Evolutionary conservation across 1,284 basidiomycete species (phyloP), one percentile per base, ranked within the genome.

Genomic region (Cryptococcus sp.): DNA sequence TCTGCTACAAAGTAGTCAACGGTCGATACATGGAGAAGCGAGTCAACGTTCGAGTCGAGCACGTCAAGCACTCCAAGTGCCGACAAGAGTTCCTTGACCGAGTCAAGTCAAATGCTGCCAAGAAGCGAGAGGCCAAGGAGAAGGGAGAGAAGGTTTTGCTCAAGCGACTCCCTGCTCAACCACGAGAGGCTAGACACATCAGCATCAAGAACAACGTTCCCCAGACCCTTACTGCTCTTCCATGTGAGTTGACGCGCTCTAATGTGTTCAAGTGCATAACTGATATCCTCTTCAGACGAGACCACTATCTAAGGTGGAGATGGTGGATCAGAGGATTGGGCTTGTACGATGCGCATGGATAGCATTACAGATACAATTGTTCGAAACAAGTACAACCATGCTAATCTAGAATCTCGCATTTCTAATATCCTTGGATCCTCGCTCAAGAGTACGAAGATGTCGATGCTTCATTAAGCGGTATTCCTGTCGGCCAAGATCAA

Each of bases 11-110:
- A 82, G 84, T 97, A 70, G 94, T 99, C 71, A 95, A 95, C 71
- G 95, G 95, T 83, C 90, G 95, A 69, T 98, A 97, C 87, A 82
- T 99, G 55, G 94, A 98, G 84, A 99, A 99, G 85, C 90, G 95
- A 60, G 95, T 99, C 78, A 99, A 98, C 87, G 81, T 99, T 80
- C 90, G 96, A 63, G 83, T 97, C 71, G 95, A 98, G 84, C 96
- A 99, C 84, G 83, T 99, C 80, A 86, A 82, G 73, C 96, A 98
- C 86, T 98, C 95, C 70, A 94, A 93, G 81, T 98, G 95, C 81
- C 87, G 96, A 76, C 89, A 97, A 80, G 94, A 98, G 80, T 99
- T 99, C 83, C 80, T 98, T 73, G 88, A 92, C 81, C 85, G 95
- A 72, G 96, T 98, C 76, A 89, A 96, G 85, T 80, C 82, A 63